A percentile compares a stretch with the other conserved stretches of the same genome.
Evolutionary conservation across 352 stramenopile genomes (phyloP).

Genomic region (Phytophthora pseudosyringae): DNA sequence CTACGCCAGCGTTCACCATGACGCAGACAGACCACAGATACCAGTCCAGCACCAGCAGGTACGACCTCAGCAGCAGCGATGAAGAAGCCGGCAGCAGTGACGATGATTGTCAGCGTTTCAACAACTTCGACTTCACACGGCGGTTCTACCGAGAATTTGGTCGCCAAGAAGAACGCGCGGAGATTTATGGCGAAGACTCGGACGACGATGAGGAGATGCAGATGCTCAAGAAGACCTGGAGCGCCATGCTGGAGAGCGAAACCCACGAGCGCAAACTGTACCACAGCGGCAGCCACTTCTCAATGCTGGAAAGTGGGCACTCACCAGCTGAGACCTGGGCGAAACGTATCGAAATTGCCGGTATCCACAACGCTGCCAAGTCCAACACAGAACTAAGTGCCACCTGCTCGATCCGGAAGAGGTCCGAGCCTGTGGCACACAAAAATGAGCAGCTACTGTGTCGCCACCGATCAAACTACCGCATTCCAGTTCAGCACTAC

Average conservation of each 20-base stretch:
- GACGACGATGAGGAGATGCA: conserved; percentile 62
- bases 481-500: conserved; percentile 20
- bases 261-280: conserved; percentile 49
- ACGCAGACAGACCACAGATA: conserved; percentile 22
- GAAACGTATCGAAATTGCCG: conserved; percentile 67
- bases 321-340: conserved; percentile 46
- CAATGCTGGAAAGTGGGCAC: conserved; percentile 37
- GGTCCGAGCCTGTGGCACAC: conserved; percentile 6
- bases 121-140: conserved; percentile 39
- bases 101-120: conserved; percentile 32
- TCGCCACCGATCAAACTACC: conserved; percentile 25
- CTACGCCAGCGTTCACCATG: conserved; percentile 36
- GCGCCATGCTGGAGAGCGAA: conserved; percentile 58
- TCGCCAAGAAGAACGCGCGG: conserved; percentile 21
- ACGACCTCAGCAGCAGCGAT: conserved; percentile 22
- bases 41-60: conserved; percentile 21
- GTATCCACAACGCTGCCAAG: conserved; percentile 33
- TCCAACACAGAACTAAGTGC: conserved; percentile 3
- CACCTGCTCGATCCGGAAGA: conserved; percentile 6
- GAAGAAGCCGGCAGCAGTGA: conserved; percentile 23
- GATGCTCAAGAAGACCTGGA: conserved; percentile 63
- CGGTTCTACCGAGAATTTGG: conserved; percentile 50
- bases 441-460: conserved; percentile 17
- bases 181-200: conserved; percentile 38
- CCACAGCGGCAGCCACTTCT: conserved; percentile 49